Evolutionary conservation across 2,329 filamentous ascomycete genomes (phyloP).

Genomic region (Pestalotiopsis sp.): DNA sequence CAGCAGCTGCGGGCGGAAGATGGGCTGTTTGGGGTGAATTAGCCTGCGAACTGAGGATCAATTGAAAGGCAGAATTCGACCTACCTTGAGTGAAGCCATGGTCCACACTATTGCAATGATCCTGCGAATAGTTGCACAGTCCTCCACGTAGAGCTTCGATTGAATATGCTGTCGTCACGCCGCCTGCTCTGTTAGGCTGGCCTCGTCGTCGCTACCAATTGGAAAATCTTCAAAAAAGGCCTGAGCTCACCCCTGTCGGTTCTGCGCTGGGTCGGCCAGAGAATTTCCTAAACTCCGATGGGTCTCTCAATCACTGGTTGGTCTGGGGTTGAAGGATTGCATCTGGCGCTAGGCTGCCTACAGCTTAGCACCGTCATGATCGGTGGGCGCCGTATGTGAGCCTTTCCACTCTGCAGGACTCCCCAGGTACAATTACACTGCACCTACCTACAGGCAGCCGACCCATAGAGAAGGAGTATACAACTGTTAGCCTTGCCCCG

Average conservation of each 20-base stretch:
- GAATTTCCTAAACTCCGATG: conserved; percentile 30
- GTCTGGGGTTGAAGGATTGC: not conserved
- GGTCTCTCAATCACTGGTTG: not conserved
- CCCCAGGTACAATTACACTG: not conserved
- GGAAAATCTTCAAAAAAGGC: not conserved
- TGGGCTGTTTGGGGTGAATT: conserved; percentile 19
- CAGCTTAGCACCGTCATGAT: not conserved
- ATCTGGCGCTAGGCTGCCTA: not conserved
- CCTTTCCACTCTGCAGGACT: too few relatives aligned
- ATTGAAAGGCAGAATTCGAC: not conserved
- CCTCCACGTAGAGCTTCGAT: not conserved
- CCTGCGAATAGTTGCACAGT: not conserved
- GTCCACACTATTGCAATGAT: not conserved
- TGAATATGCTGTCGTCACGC: not conserved
- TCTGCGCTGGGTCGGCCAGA: conserved; percentile 22
- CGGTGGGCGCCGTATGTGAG: not conserved
- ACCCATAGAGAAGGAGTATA: not conserved
- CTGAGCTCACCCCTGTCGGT: conserved; percentile 3
- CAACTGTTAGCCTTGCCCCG: conserved; percentile 3
- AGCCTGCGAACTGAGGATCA: not conserved
- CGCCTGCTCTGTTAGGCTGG: not conserved
- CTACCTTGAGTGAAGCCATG: conserved; percentile 17
- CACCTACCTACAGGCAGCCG: not conserved
- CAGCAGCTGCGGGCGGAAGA: conserved; percentile 29
- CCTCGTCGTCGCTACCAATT: conserved; percentile 4